phyloP scores from a whole-genome alignment of 176 grass and related monocot genomes.

The Zoysia pacifica region DNA sequence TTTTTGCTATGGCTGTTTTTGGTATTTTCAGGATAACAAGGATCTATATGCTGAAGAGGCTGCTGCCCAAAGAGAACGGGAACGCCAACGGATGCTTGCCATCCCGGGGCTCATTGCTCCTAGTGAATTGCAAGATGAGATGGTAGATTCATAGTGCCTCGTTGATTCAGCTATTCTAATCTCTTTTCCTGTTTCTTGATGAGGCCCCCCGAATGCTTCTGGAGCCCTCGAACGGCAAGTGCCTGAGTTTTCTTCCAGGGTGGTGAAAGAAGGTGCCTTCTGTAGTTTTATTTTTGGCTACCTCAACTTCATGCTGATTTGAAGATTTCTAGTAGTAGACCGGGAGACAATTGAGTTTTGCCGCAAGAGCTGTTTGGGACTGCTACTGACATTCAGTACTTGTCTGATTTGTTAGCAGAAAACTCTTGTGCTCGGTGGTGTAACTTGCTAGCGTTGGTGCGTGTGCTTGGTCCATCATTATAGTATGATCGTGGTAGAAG shows the following conservation, averaged over 20 bases:
- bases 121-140: constrained; percentile 97
- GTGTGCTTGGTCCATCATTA: constrained; percentile 43
- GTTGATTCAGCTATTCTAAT: constrained; percentile 46
- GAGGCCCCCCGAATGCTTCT: constrained; percentile 37
- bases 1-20: neutral
- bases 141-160: constrained; percentile 81
- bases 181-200: constrained; percentile 36
- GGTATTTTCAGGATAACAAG: constrained; percentile 84
- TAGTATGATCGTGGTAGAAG: constrained; percentile 31
- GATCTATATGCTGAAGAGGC: constrained; percentile 97
- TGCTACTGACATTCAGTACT: constrained; percentile 35
- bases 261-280: constrained; percentile 63
- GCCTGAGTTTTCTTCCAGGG: constrained; percentile 48
- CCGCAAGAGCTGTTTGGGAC: constrained; percentile 51
- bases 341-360: constrained; percentile 53
- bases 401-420: constrained; percentile 52
- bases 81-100: constrained; percentile 92
- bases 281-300: constrained; percentile 56
- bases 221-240: constrained; percentile 44
- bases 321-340: constrained; percentile 50
- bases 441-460: constrained; percentile 52
- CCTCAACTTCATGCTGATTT: constrained; percentile 41
- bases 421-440: constrained; percentile 50
- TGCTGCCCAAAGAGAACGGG: constrained; percentile 87
- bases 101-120: constrained; percentile 97